Evolutionary conservation across 331 rosid genomes (phyloP).

Genomic region (Quercus phellos): DNA sequence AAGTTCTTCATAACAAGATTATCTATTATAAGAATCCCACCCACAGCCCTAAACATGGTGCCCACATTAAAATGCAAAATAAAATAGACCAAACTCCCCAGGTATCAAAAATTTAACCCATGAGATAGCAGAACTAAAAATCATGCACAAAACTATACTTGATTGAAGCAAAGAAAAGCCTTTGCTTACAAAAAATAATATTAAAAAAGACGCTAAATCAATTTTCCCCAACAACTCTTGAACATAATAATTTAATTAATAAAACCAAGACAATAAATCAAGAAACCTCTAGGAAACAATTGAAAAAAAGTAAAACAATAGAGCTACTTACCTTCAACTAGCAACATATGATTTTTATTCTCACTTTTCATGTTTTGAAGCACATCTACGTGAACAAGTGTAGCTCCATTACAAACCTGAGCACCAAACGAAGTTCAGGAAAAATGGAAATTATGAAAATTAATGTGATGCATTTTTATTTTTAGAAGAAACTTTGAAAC

Average conservation of each 20-base stretch:
- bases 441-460: neutral
- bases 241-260: neutral
- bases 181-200: no score
- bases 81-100: no score
- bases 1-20: no score
- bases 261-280: neutral
- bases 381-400: slow-evolving; percentile 22
- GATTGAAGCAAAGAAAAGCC: no score
- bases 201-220: neutral
- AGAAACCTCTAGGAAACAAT: neutral
- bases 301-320: neutral
- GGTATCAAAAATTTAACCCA: no score
- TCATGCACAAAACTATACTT: no score
- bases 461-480: neutral
- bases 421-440: neutral
- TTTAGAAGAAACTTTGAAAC: neutral
- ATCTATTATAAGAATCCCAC: no score
- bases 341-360: slow-evolving; percentile 11
- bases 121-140: no score
- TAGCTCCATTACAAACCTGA: slow-evolving; percentile 37
- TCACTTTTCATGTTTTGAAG: slow-evolving; percentile 20
- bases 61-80: no score
- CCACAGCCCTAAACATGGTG: no score
- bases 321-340: slow-evolving; percentile 28
- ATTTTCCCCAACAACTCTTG: neutral